These are phyloP conservation scores for Barnettozyma salicaria DNA, from an alignment of 805 yeast species.

Conservation along the genomic window DNA sequence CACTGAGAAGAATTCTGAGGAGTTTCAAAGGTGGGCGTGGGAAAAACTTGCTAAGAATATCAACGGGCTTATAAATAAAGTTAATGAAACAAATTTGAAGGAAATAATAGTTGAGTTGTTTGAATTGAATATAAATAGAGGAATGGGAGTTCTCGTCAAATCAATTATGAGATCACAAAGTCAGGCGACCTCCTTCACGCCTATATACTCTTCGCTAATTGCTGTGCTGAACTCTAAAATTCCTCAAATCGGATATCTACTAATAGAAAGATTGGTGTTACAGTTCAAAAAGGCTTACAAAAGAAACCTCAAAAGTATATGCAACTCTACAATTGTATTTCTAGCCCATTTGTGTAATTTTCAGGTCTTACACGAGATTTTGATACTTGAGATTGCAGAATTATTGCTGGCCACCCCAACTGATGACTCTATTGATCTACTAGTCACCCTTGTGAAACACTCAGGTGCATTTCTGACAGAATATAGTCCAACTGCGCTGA, in stretches of 20 bases:
- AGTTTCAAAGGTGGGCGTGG: conserved; percentile 54
- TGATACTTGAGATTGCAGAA: conserved; percentile 47
- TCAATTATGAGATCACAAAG: conserved; percentile 50
- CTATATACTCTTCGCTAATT: conserved; percentile 51
- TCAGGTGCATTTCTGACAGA: conserved; percentile 47
- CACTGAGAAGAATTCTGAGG: conserved; percentile 29
- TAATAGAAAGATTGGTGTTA: conserved; percentile 46
- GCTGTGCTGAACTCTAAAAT: conserved; percentile 59
- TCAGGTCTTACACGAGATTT: conserved; percentile 49
- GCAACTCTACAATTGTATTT: conserved; percentile 42
- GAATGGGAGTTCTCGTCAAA: conserved; percentile 54
- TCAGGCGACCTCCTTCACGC: conserved; percentile 35
- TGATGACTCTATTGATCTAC: conserved; percentile 50
- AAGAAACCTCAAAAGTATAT: conserved; percentile 37
- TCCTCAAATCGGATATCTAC: conserved; percentile 60
- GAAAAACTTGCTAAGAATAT: conserved; percentile 41
- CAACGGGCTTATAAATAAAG: conserved; percentile 42
- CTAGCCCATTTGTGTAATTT: conserved; percentile 60
- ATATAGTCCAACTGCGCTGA: conserved; percentile 38
- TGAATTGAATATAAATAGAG: conserved; percentile 51
- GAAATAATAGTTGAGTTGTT: conserved; percentile 45
- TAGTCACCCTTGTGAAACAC: conserved; percentile 42
- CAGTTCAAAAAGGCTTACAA: conserved; percentile 52
- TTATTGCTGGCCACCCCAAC: conserved; percentile 43
- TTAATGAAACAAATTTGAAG: conserved; percentile 42